These are phyloP conservation scores for Sclerotinia sclerotiorum DNA, from an alignment of 2,329 filamentous ascomycete species.

Conservation along the genomic window DNA sequence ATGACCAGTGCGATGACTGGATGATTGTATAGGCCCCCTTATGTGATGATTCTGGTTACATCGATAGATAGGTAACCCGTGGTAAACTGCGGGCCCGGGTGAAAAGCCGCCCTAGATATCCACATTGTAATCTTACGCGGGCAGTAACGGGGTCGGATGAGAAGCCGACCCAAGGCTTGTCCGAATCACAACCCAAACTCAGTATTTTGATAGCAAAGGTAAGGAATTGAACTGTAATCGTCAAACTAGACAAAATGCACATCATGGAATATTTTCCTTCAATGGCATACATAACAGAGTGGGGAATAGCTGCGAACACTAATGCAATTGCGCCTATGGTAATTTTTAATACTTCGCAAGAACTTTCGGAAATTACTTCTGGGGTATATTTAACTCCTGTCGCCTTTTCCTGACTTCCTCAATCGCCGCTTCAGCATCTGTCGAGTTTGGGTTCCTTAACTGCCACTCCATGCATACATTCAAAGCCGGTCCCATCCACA, in stretches of 20 bases:
- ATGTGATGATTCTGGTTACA: neutral
- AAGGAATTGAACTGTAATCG: neutral
- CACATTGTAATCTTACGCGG: neutral
- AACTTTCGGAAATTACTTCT: neutral
- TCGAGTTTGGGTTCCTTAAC: constrained; percentile 69
- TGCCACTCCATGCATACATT: constrained; percentile 87
- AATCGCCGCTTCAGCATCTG: constrained; percentile 58
- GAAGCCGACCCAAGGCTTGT: neutral
- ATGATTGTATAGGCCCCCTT: neutral
- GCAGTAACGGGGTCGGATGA: too few species aligned
- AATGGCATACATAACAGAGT: neutral
- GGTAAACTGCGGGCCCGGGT: too few species aligned
- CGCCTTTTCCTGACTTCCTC: constrained; percentile 53
- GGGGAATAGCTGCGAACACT: neutral
- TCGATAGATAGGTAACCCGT: neutral
- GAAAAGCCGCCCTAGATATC: neutral
- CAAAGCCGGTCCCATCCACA: constrained; percentile 80
- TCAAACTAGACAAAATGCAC: too few species aligned
- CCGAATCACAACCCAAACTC: neutral
- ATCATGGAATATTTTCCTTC: neutral
- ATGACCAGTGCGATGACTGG: too few species aligned
- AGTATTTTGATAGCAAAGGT: neutral
- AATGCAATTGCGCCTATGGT: neutral
- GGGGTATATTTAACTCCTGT: constrained; percentile 38
- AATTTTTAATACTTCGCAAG: neutral